Percentiles rank a stretch among this genome's conserved stretches.
Evolutionary conservation across 2,329 filamentous ascomycete genomes (phyloP).

Genomic region (Microdochium nivale): DNA sequence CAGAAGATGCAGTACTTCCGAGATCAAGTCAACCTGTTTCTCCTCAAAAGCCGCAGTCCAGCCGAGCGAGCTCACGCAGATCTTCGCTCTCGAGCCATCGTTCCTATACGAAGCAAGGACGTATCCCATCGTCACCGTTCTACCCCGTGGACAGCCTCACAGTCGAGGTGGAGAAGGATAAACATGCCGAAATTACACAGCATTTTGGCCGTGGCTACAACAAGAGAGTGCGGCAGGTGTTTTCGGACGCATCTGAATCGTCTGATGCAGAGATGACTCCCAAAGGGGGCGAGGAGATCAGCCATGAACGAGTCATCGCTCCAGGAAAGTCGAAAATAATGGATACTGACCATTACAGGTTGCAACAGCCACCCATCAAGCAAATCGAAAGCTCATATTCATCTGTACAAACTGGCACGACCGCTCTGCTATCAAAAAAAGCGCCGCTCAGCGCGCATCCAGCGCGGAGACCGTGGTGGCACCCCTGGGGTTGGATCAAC

Average conservation of each 20-base stretch:
- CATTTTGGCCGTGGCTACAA: conserved; percentile 2
- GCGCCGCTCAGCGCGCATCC: neutral
- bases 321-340: neutral
- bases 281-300: neutral
- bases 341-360: neutral
- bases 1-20: neutral
- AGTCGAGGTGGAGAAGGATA: neutral
- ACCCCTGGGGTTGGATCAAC: neutral
- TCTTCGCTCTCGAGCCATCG: neutral
- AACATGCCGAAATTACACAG: neutral
- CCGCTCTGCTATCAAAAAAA: neutral
- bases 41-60: neutral
- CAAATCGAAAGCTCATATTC: too few species aligned
- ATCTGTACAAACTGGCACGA: too few species aligned
- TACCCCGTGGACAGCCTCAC: conserved; percentile 3
- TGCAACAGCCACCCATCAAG: too few species aligned
- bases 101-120: neutral
- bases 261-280: neutral
- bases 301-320: neutral
- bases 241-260: conserved; percentile 2
- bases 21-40: neutral
- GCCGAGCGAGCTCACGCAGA: neutral
- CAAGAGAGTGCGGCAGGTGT: conserved; percentile 2
- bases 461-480: neutral
- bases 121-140: neutral